phyloP scores from a whole-genome alignment of 257 asterid genomes.

The Jasminum sambac region DNA sequence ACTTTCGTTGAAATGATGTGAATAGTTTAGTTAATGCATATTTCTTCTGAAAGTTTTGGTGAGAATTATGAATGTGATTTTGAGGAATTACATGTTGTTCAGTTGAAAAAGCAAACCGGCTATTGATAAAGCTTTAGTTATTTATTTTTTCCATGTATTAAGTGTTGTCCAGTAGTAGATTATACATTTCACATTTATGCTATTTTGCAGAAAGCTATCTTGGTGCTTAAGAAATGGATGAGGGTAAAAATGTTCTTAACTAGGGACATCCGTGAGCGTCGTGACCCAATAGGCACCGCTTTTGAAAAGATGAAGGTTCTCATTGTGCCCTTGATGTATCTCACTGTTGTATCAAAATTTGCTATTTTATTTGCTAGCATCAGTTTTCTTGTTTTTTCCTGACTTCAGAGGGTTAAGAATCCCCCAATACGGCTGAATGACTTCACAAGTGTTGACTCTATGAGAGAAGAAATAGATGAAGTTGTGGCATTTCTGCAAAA shows the following conservation, averaged over 20 bases:
- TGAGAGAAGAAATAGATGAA: constrained; percentile 95
- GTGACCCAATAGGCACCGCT: constrained; percentile 96
- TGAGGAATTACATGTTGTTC: background rate
- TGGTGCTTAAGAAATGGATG: constrained; percentile 33
- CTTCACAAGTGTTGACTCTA: constrained; percentile 91
- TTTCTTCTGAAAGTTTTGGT: background rate
- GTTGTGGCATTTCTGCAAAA: constrained; percentile 93
- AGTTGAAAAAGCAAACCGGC: background rate
- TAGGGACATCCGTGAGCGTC: constrained; percentile 78
- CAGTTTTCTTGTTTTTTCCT: constrained; percentile 23
- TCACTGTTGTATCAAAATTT: constrained; percentile 10
- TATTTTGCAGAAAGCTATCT: constrained; percentile 69
- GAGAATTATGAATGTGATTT: background rate
- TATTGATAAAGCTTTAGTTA: background rate
- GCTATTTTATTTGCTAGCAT: constrained; percentile 26
- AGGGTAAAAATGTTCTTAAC: constrained; percentile 49
- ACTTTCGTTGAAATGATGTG: background rate
- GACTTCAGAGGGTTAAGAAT: constrained; percentile 79
- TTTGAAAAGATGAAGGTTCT: constrained; percentile 97
- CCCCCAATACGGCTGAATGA: constrained; percentile 91
- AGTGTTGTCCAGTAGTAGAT: constrained; percentile 10
- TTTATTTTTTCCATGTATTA: constrained; percentile 14
- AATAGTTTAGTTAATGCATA: constrained; percentile 1
- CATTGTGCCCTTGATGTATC: constrained; percentile 12
- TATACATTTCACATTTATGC: constrained; percentile 23